Evolutionary conservation across 139 green algal species (phyloP).

Genomic region (Mychonastes homosphaera): DNA sequence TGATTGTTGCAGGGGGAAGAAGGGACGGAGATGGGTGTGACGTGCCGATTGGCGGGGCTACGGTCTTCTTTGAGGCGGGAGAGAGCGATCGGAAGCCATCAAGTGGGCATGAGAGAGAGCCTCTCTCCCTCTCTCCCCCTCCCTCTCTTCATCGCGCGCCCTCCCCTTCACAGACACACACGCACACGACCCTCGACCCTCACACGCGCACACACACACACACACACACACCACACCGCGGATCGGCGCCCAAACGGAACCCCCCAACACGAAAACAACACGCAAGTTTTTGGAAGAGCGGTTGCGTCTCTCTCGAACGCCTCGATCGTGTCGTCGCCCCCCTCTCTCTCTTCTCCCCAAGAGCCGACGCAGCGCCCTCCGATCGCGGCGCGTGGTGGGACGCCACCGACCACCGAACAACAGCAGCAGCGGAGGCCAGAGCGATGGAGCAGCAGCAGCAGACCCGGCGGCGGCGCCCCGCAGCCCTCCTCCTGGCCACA

Average conservation of each 20-base stretch:
- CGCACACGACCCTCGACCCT: background rate
- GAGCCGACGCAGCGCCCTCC: background rate
- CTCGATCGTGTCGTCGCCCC: background rate
- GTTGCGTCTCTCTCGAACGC: too few species aligned
- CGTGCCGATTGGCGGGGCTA: background rate
- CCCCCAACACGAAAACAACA: too few species aligned
- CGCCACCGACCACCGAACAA: background rate
- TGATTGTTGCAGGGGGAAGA: background rate
- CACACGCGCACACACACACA: background rate
- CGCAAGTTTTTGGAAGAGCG: too few species aligned
- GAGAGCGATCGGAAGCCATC: background rate
- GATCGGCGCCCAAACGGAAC: too few species aligned
- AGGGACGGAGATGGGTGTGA: background rate
- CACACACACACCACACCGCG: too few species aligned
- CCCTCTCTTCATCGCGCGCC: background rate
- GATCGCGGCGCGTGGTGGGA: too few species aligned
- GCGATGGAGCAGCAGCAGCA: background rate
- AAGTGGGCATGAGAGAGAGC: background rate
- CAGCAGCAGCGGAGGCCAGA: background rate
- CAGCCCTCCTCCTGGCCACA: background rate
- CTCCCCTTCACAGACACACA: background rate
- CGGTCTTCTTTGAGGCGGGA: background rate
- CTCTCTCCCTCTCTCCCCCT: background rate
- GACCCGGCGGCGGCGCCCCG: too few species aligned
- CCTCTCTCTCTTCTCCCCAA: background rate